phyloP scores from a whole-genome alignment of 306 rosid genomes.

The Oxytropis ochrocephala region DNA sequence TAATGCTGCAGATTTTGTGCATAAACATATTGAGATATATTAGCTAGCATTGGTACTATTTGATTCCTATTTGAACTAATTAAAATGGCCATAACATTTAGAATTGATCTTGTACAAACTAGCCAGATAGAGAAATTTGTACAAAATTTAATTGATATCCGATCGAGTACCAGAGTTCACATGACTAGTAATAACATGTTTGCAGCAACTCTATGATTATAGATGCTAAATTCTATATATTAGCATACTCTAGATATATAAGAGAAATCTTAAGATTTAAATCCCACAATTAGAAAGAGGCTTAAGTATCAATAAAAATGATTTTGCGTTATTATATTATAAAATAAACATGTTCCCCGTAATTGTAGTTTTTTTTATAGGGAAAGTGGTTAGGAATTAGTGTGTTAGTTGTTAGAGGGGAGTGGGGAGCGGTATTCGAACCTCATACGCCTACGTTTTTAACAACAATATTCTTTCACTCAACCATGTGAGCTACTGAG shows the following conservation, averaged over 20 bases:
- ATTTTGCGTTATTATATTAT: neutral
- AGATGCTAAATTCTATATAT: neutral
- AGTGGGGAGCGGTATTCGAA: too few species aligned
- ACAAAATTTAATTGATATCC: conserved; percentile 8
- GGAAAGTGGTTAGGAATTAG: too few species aligned
- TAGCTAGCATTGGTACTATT: conserved; percentile 17
- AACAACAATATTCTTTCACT: too few species aligned
- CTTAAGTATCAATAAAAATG: neutral
- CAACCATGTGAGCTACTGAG: too few species aligned
- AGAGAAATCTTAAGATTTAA: neutral
- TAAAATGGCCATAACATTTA: neutral
- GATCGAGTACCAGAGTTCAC: conserved; percentile 23
- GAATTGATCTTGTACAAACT: conserved; percentile 20
- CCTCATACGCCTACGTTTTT: too few species aligned
- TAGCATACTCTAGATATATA: neutral
- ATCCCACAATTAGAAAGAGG: neutral
- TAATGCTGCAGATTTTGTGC: conserved; percentile 28
- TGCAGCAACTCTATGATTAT: conserved; percentile 4
- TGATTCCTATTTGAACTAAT: conserved; percentile 23
- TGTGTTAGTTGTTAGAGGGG: too few species aligned
- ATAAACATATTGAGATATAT: conserved; percentile 5
- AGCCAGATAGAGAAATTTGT: conserved; percentile 11
- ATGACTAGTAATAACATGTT: conserved; percentile 28
- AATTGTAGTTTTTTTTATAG: too few species aligned
- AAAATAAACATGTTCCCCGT: neutral